Evolutionary conservation across 352 stramenopile genomes (phyloP).

Genomic region (Globisporangium barbulae): DNA sequence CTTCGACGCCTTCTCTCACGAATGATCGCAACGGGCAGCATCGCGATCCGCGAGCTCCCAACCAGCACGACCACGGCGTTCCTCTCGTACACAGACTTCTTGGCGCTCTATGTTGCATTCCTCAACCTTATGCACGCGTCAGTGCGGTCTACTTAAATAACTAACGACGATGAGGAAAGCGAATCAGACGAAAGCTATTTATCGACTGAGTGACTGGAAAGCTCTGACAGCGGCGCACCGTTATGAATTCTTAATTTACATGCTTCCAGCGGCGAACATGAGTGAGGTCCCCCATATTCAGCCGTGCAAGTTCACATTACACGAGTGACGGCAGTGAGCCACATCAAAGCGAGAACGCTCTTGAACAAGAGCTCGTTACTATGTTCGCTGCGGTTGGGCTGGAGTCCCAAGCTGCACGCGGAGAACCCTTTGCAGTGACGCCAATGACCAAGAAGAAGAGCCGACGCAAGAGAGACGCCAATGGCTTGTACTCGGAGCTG

Average conservation of each 20-base stretch:
- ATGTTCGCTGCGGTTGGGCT: not conserved
- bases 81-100: slow-evolving; percentile 66
- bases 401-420: not conserved
- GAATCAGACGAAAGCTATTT: not conserved
- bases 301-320: too few relatives aligned
- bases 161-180: not conserved
- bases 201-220: not conserved
- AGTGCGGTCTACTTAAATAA: not conserved
- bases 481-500: not conserved
- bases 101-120: slow-evolving; percentile 53
- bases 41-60: slow-evolving; percentile 31
- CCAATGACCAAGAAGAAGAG: slow-evolving; percentile 21
- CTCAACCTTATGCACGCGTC: slow-evolving; percentile 25
- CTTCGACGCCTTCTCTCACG: slow-evolving; percentile 39
- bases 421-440: not conserved
- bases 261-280: not conserved
- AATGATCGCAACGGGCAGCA: slow-evolving; percentile 29
- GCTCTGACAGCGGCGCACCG: not conserved
- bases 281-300: not conserved
- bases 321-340: too few relatives aligned
- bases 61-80: slow-evolving; percentile 30
- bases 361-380: not conserved
- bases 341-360: not conserved
- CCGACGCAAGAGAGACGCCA: slow-evolving; percentile 11
- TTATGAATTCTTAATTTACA: not conserved